Evolutionary conservation across 73 alveolate genomes (phyloP), one percentile per base, ranked within the genome.

Genomic region (Blepharisma stoltei): DNA sequence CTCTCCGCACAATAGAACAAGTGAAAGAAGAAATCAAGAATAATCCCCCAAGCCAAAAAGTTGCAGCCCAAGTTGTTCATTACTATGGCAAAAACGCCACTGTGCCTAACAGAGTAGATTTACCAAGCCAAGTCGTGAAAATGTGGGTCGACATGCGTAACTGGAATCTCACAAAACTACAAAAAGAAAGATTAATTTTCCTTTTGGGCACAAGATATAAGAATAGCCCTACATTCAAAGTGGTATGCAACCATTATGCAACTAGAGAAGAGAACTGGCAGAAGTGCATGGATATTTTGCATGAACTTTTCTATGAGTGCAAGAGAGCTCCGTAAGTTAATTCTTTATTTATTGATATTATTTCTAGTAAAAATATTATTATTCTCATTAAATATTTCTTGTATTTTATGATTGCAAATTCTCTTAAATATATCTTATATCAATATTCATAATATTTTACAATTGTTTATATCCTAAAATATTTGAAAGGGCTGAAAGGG

Each of bases 131-230:
- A 9, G 54, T 67, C 80, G 76, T 81, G 27, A 20, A 48, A 14
- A 18, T 77, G 37, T 32, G n/a, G 20, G 38, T 78, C 3, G 85
- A 81, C 54, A 81, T 81, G 81, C 38, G 46, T 8, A 82, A 75
- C 27, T 46, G 83, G 71, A 81, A 78, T 6, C 65, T 81, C 9
- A 78, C 77, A 11, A 80, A 60, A 7, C 27, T 37, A 54, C 38
- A 81, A 55, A 81, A 66, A 46, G 89, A 77, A 0, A 55, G 89
- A 81, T 78, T 81, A 21, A 54, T 77, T 54, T 81, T 71, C 54
- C 53, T 81, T 8, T 37, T 81, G 21, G 89, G 89, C n/a, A 88
- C 89, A 18, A 81, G 89, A 81, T 81, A 78, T 55, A 80, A 80
- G 23, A 46, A 66, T 6, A 65, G 65, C 11, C 78, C 76, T 25